Evolutionary conservation across 2,329 filamentous ascomycete genomes (phyloP), one percentile per base, ranked within the genome.

Genomic region (Botrytis fabae): DNA sequence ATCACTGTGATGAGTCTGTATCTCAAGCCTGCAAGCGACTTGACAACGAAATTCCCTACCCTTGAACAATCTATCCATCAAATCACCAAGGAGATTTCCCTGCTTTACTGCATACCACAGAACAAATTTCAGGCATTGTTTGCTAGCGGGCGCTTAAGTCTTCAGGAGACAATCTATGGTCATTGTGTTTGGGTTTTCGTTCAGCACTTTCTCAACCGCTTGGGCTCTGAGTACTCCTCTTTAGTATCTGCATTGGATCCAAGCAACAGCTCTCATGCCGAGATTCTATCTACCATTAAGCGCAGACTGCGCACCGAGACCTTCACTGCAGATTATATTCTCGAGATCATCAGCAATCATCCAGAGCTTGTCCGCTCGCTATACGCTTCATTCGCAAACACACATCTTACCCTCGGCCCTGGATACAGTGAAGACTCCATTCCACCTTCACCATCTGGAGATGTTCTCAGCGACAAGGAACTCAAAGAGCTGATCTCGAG

Each of bases 151-250:
- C 89, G 92, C 78, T 86, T 99, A 76, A 98, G 95, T 81, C 86
- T 99, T 69, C 96, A 99, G 82, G 96, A 99, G 85, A 95, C 95
- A 20, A 94, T 98, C 79, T 99, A 99, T 81, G 95, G 94, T 42
- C 96, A 99, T 85, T 97, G 93, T 81, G 93, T 97, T 10, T 98
- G 95, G 93, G 94, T 98, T 46, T 99, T 98, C 80, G 92, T 98
- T 54, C 94, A 97, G 81, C 96, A 99, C 84, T 99, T 99, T 88
- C 87, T 99, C 78, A 99, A 99, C 85, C 92, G 96, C 76, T 88
- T 99, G 28, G 82, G 90, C 28, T 92, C 93, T 46, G 96, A 99
- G 83, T 99, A 98, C 82, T 92, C 90, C 22, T 96, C 95, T 6
- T 87, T 99, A 59, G 90, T 91, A 12, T 91, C 94, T 69, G 89